Evolutionary conservation across 1,139 yeast species (phyloP).

Genomic region (Entelexis sorbosivorans): DNA sequence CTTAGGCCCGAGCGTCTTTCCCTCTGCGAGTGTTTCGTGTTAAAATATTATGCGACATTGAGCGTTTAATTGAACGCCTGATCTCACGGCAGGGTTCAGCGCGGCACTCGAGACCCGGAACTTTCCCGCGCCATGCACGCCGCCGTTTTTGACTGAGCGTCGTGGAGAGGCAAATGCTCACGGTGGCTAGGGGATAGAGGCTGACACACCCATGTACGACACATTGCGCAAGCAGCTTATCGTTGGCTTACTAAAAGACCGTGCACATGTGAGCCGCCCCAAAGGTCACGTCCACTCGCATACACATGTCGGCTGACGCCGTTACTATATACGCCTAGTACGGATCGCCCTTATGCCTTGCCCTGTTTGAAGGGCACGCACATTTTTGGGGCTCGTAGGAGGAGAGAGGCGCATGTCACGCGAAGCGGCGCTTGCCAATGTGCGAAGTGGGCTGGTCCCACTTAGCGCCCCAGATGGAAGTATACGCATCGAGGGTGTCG

Average conservation of each 20-base stretch:
- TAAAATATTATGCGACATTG: no score
- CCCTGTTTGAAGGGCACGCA: background rate
- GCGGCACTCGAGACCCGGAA: background rate
- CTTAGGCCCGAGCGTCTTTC: no score
- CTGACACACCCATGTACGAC: background rate
- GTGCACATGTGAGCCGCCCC: no score
- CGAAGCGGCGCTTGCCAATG: slow-evolving; percentile 12
- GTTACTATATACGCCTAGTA: no score
- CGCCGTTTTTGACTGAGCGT: background rate
- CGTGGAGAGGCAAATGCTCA: background rate
- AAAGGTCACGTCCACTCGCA: no score
- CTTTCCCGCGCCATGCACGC: background rate
- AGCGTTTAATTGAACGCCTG: no score
- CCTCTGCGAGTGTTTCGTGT: no score
- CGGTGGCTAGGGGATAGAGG: background rate
- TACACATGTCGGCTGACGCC: no score
- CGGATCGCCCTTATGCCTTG: background rate
- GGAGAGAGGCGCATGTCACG: slow-evolving; percentile 14
- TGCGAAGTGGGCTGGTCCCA: slow-evolving; percentile 11
- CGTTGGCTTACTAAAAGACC: background rate
- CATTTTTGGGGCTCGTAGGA: background rate
- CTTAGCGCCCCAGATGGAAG: slow-evolving; percentile 12
- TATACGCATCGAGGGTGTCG: slow-evolving; percentile 23
- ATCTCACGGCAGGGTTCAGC: no score
- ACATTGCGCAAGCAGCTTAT: background rate